Conservation (phyloP, 2,329 filamentous ascomycete species). For the Harringtonia aguacate region DNA sequence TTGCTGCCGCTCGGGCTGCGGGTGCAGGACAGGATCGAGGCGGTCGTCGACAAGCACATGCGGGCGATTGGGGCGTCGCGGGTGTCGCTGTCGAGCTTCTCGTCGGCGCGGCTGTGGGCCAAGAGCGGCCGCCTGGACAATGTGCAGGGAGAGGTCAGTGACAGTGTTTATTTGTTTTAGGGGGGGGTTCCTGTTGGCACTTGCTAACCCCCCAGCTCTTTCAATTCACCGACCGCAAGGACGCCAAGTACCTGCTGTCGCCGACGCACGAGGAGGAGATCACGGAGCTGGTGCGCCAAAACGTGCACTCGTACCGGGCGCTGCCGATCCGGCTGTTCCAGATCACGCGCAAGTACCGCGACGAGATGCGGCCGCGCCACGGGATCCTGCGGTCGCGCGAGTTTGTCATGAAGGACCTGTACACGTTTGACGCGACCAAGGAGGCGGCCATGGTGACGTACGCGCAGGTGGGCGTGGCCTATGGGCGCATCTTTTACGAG, state of each 20-base stretch:
- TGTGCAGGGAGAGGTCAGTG: conserved; percentile 57
- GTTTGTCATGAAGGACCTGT: conserved; percentile 97
- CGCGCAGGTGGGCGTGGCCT: conserved; percentile 59
- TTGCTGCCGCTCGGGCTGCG: conserved; percentile 76
- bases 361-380: conserved; percentile 80
- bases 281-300: conserved; percentile 63
- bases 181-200: too few relatives aligned
- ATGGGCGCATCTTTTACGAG: conserved; percentile 68
- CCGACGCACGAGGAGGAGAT: conserved; percentile 98
- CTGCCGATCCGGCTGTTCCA: conserved; percentile 85
- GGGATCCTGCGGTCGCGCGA: conserved; percentile 81
- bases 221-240: conserved; percentile 67
- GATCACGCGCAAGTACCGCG: conserved; percentile 86
- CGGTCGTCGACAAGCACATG: conserved; percentile 86
- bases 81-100: conserved; percentile 73
- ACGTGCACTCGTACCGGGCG: conserved; percentile 73
- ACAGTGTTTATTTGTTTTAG: neutral
- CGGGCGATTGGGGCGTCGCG: conserved; percentile 69
- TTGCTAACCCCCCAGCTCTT: conserved; percentile 51
- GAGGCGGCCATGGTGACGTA: conserved; percentile 73
- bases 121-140: conserved; percentile 70
- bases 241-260: conserved; percentile 63
- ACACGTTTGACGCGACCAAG: conserved; percentile 73
- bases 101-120: conserved; percentile 74
- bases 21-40: conserved; percentile 81